A percentile compares a stretch with the other conserved stretches of the same genome.
Evolutionary conservation across 2,329 filamentous ascomycete species (phyloP).

Genomic region (Aspergillus fructus): DNA sequence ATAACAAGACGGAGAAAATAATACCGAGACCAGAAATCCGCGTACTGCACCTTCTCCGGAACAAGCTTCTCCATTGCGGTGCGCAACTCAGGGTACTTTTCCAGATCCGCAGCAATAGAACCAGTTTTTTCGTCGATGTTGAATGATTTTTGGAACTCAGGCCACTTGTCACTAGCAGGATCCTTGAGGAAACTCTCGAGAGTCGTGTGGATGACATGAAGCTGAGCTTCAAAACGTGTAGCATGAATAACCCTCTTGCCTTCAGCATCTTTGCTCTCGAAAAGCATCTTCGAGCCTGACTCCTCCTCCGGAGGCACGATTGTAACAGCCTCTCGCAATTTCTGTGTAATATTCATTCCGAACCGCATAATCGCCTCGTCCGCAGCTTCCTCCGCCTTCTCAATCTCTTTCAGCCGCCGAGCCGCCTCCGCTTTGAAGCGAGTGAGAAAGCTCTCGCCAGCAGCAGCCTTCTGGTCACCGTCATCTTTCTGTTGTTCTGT

Average conservation of each 20-base stretch:
- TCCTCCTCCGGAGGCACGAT: slow-evolving; percentile 70
- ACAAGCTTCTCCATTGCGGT: slow-evolving; percentile 92
- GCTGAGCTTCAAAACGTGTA: slow-evolving; percentile 88
- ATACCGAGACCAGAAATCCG: slow-evolving; percentile 89
- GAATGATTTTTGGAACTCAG: slow-evolving; percentile 70
- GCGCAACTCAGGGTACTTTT: slow-evolving; percentile 82
- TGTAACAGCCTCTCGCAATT: slow-evolving; percentile 84
- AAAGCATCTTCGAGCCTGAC: slow-evolving; percentile 65
- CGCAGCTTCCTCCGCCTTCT: slow-evolving; percentile 89
- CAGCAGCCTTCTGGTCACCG: slow-evolving; percentile 17
- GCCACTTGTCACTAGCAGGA: slow-evolving; percentile 72
- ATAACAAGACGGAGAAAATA: slow-evolving; percentile 93
- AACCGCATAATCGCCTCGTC: slow-evolving; percentile 94
- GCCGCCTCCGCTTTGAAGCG: slow-evolving; percentile 74
- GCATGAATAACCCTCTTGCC: slow-evolving; percentile 94
- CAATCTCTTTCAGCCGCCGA: slow-evolving; percentile 82
- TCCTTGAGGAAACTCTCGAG: slow-evolving; percentile 80
- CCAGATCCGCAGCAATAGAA: slow-evolving; percentile 76
- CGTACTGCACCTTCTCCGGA: slow-evolving; percentile 87
- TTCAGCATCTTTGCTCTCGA: slow-evolving; percentile 86
- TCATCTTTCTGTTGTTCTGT: slow-evolving; percentile 26
- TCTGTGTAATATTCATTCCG: slow-evolving; percentile 83
- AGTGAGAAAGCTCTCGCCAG: slow-evolving; percentile 66
- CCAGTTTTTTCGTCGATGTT: slow-evolving; percentile 81
- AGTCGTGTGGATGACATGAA: slow-evolving; percentile 91